Conservation (phyloP, 2,329 filamentous ascomycete species). For the Parasarocladium wereldwijsianum region DNA sequence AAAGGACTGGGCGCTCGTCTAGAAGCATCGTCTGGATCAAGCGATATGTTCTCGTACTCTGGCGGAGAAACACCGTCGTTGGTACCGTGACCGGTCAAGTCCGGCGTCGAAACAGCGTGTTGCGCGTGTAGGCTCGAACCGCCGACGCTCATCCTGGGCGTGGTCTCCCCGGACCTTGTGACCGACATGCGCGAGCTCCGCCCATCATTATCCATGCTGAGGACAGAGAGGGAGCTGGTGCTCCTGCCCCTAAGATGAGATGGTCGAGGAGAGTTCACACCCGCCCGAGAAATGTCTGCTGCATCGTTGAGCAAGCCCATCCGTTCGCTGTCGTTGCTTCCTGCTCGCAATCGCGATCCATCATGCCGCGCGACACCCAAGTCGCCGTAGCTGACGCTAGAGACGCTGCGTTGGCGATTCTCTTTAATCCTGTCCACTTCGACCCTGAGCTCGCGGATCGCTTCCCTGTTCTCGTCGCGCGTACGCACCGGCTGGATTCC, state of each 20-base stretch:
- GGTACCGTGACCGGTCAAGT: constrained; percentile 35
- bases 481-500: constrained; percentile 52
- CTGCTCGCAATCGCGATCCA: constrained; percentile 59
- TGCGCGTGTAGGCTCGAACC: too few species aligned
- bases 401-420: constrained; percentile 51
- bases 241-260: constrained; percentile 30
- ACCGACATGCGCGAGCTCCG: constrained; percentile 25
- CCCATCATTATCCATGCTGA: constrained; percentile 36
- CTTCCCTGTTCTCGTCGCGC: constrained; percentile 29
- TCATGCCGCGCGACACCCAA: constrained; percentile 65
- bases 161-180: constrained; percentile 26
- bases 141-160: constrained; percentile 17
- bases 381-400: constrained; percentile 62
- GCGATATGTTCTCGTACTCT: constrained; percentile 35
- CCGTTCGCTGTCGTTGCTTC: constrained; percentile 58
- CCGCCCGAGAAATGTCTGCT: constrained; percentile 39
- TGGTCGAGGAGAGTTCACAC: constrained; percentile 15
- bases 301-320: constrained; percentile 58
- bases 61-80: constrained; percentile 33
- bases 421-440: constrained; percentile 41
- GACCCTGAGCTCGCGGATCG: constrained; percentile 43
- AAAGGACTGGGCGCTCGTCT: not conserved
- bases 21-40: constrained; percentile 25
- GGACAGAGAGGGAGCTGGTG: constrained; percentile 36
- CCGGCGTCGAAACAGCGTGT: constrained; percentile 38